A percentile compares a stretch with the other conserved stretches of the same genome.
Conservation (phyloP, 2,329 filamentous ascomycete species). For the Chaetomium globosum region DNA sequence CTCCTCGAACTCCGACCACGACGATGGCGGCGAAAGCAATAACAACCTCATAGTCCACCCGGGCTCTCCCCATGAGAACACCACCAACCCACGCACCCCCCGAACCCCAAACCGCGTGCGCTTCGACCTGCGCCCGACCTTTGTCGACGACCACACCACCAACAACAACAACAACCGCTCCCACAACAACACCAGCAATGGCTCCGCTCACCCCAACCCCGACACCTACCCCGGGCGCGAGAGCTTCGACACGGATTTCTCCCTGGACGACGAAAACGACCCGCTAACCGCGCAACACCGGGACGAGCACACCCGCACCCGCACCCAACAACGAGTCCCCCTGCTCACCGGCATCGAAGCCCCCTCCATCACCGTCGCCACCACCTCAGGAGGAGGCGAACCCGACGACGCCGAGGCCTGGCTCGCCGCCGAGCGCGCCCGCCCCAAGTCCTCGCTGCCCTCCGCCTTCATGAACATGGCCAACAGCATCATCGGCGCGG, state of each 20-base stretch:
- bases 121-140: constrained; percentile 63
- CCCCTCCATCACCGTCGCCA: constrained; percentile 67
- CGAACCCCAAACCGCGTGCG: constrained; percentile 71
- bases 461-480: constrained; percentile 99
- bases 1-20: constrained; percentile 26
- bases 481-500: constrained; percentile 89
- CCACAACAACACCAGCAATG: constrained; percentile 13
- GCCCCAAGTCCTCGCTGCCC: constrained; percentile 81
- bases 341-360: constrained; percentile 82
- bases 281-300: constrained; percentile 35
- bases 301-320: constrained; percentile 34
- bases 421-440: constrained; percentile 57
- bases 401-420: constrained; percentile 44
- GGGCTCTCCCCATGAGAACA: constrained; percentile 13
- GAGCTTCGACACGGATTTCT: constrained; percentile 40
- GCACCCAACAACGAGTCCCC: constrained; percentile 64
- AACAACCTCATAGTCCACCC: constrained; percentile 23
- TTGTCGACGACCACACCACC: constrained; percentile 40
- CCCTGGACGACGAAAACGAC: constrained; percentile 38
- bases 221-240: constrained; percentile 34
- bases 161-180: constrained; percentile 28
- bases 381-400: neutral
- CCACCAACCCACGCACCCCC: constrained; percentile 37
- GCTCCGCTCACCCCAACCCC: constrained; percentile 31
- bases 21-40: constrained; percentile 22